A percentile compares a stretch with the other conserved stretches of the same genome.
These are phyloP conservation scores for Neurospora tetraspora DNA, from an alignment of 495 filamentous ascomycete genomes.

Conservation along the genomic window DNA sequence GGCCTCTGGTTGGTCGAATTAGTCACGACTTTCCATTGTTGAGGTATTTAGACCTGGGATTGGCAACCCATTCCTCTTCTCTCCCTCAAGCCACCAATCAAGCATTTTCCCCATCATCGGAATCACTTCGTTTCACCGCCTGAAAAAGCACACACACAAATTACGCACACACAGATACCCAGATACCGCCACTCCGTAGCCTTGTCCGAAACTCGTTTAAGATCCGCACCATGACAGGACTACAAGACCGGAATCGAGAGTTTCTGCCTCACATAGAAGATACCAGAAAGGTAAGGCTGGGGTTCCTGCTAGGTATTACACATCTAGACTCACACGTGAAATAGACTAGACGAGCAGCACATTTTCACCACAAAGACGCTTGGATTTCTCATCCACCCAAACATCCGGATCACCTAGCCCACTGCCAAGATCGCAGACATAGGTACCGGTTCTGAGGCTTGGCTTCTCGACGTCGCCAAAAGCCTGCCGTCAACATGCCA, in stretches of 20 bases:
- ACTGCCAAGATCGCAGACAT: slow-evolving; percentile 15
- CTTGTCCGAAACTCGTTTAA: neutral
- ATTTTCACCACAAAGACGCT: slow-evolving; percentile 8
- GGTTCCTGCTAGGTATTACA: neutral
- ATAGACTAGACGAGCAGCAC: slow-evolving; percentile 12
- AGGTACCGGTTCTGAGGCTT: slow-evolving; percentile 16
- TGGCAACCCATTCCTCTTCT: no score
- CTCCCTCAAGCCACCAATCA: no score
- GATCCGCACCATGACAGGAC: neutral
- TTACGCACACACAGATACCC: neutral
- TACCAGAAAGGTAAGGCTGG: neutral
- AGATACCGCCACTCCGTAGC: neutral
- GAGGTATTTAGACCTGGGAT: no score
- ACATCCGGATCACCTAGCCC: slow-evolving; percentile 2
- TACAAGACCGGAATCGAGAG: neutral
- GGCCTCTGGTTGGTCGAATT: no score
- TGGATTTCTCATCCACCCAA: slow-evolving; percentile 12
- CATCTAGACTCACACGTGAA: neutral
- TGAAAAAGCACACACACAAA: no score
- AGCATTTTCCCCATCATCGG: no score
- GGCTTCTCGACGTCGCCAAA: slow-evolving; percentile 22
- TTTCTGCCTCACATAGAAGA: neutral
- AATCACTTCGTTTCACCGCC: no score
- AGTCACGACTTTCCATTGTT: no score
- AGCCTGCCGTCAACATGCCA: slow-evolving; percentile 17